Conservation (phyloP, 169 alveolate genomes). For the Plasmodium billcollinsi region DNA sequence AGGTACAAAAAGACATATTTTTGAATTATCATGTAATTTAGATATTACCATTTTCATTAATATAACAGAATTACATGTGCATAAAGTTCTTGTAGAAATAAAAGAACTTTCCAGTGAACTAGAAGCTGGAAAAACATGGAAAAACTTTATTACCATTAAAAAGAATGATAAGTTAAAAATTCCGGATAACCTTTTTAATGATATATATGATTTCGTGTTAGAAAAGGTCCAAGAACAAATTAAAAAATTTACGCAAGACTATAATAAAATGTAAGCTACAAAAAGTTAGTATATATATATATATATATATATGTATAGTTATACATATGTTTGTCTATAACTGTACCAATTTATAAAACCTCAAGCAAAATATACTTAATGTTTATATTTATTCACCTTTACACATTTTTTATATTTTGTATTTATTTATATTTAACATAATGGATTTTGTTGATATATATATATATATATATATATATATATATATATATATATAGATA, state of each 20-base stretch:
- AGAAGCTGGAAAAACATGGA: slow-evolving; percentile 85
- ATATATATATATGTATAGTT: not conserved
- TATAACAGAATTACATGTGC: slow-evolving; percentile 37
- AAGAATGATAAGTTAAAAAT: slow-evolving; percentile 59
- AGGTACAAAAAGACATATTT: slow-evolving; percentile 88
- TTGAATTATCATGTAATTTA: slow-evolving; percentile 85
- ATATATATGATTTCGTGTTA: slow-evolving; percentile 22
- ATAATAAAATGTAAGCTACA: slow-evolving; percentile 30
- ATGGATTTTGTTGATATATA: not conserved
- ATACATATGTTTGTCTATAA: no score
- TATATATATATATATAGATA: not conserved
- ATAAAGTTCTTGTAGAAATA: slow-evolving; percentile 77
- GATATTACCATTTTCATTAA: slow-evolving; percentile 48
- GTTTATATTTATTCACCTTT: not conserved
- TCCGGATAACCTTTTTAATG: slow-evolving; percentile 31
- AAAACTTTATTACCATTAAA: slow-evolving; percentile 77
- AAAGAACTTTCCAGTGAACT: slow-evolving; percentile 83
- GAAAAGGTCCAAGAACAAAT: slow-evolving; percentile 38
- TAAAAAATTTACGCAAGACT: slow-evolving; percentile 42
- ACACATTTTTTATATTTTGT: not conserved
- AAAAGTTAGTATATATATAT: not conserved
- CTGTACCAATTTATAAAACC: no score
- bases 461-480: not conserved
- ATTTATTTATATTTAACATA: not conserved
- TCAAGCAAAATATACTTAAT: not conserved